Base-by-base conservation (phyloP, 768 basidiomycete species). In the Boletellus ananas region DNA sequence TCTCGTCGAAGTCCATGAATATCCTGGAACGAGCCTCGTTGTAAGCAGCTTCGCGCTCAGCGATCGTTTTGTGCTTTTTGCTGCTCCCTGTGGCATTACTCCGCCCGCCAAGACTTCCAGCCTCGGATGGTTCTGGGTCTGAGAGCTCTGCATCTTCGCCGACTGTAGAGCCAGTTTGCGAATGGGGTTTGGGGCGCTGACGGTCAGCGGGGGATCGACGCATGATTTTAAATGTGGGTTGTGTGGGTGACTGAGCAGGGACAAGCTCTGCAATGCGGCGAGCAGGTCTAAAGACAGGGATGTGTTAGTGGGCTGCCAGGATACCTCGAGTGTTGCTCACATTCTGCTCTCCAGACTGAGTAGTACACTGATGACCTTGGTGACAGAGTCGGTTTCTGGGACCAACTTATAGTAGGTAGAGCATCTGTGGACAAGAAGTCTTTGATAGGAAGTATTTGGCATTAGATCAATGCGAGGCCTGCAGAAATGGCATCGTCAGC, bases 161-260 rank as follows among this genome's bases (percentile, higher is more conserved):
- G 0, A 79, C 74, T 2, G 86, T 79, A 2, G 88, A 90, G 33
- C 82, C 81, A 8, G 85, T 74, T 56, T 84, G 85, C n/a, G 87
- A 89, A 52, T 78, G 77, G 4, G 85, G 72, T 51, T 77, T 76
- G 46, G 76, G 79, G 47, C 73, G 68, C 45, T 77, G 70, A 36
- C 81, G 79, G 55, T 84, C 81, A n/a, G 69, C 65, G 13, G 62
- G 65, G 18, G 77, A 71, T 58, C 90, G 79, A 38, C 84, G 81
- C 89, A 93, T 93, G 59, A 93, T 93, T 77, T 91, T 87, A 61
- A 93, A 86, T 17, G 89, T 78, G n/a, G 86, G 88, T 29, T 84
- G 84, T 0, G 81, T 64, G 5, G 81, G 69, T 16, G 79, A 74
- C 62, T 90, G 89, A 4, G 80, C 74, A 20, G 90, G 90, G 8